Evolutionary conservation across 306 rosid species (phyloP).

Genomic region (Trifolium dubium): DNA sequence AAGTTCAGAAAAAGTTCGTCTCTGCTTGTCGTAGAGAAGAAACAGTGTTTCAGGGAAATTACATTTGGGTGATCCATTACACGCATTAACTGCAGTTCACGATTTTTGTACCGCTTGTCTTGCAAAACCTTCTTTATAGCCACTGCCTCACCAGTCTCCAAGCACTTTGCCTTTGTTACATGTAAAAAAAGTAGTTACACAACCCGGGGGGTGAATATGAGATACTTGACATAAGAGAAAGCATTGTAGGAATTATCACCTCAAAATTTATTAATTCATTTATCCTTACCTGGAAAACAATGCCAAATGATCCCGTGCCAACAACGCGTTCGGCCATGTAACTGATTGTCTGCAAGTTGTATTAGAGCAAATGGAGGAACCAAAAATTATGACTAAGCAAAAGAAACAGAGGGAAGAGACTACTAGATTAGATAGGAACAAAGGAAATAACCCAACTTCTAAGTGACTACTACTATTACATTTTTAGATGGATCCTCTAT

Average conservation of each 20-base stretch:
- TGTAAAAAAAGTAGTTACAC: slow-evolving; percentile 28
- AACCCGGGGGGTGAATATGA: slow-evolving; percentile 31
- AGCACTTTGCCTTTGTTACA: slow-evolving; percentile 79
- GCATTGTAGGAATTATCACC: slow-evolving; percentile 1
- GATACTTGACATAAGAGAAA: slow-evolving; percentile 38
- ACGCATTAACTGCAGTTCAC: slow-evolving; percentile 95
- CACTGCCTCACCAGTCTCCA: slow-evolving; percentile 85
- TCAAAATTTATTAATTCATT: slow-evolving; percentile 34
- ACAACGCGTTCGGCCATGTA: slow-evolving; percentile 98
- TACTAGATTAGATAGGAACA: background rate
- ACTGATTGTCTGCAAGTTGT: slow-evolving; percentile 79
- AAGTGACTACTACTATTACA: background rate
- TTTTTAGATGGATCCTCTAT: slow-evolving; percentile 3
- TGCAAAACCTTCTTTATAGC: slow-evolving; percentile 97
- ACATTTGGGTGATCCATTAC: slow-evolving; percentile 95
- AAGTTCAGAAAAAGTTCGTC: slow-evolving; percentile 89
- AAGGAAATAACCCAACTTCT: slow-evolving; percentile 27
- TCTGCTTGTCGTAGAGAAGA: slow-evolving; percentile 83
- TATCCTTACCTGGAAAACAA: slow-evolving; percentile 84
- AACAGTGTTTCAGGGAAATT: slow-evolving; percentile 80
- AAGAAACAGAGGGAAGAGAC: background rate
- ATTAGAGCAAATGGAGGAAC: slow-evolving; percentile 26
- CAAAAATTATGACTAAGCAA: background rate
- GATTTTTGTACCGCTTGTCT: slow-evolving; percentile 85
- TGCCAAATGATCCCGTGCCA: slow-evolving; percentile 95